These are phyloP conservation scores for Lactarius pseudohatsudake DNA, from an alignment of 768 basidiomycete genomes.

Conservation along the genomic window DNA sequence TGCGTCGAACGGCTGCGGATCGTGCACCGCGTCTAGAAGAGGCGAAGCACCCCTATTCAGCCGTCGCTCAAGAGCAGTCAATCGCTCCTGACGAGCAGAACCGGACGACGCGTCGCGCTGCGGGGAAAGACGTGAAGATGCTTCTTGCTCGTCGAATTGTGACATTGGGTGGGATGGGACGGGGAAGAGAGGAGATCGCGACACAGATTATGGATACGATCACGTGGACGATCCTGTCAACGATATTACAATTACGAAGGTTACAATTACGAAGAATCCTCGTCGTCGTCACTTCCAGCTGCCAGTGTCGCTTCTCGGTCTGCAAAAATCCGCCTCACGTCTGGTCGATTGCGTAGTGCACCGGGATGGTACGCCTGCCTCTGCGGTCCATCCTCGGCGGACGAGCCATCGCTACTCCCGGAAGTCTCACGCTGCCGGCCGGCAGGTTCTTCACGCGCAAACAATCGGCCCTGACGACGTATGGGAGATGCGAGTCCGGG, in stretches of 20 bases:
- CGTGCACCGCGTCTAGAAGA: background rate
- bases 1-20: conserved; percentile 35
- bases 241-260: background rate
- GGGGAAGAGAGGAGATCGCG: background rate
- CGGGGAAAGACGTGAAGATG: background rate
- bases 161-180: background rate
- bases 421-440: conserved; percentile 17
- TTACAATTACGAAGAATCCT: conserved; percentile 16
- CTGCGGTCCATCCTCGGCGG: conserved; percentile 18
- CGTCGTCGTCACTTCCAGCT: conserved; percentile 10
- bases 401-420: conserved; percentile 28
- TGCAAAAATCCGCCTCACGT: conserved; percentile 24
- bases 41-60: conserved; percentile 12
- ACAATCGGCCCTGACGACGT: conserved; percentile 12
- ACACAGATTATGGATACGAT: background rate
- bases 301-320: background rate
- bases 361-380: conserved; percentile 7
- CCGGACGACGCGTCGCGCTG: conserved; percentile 31
- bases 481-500: conserved; percentile 22
- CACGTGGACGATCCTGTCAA: background rate
- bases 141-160: conserved; percentile 2
- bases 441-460: conserved; percentile 4
- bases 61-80: conserved; percentile 38
- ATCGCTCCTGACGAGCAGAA: conserved; percentile 58
- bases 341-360: conserved; percentile 17